Conservation (phyloP, 2,329 filamentous ascomycete genomes). For the Aspergillus uvarum region DNA sequence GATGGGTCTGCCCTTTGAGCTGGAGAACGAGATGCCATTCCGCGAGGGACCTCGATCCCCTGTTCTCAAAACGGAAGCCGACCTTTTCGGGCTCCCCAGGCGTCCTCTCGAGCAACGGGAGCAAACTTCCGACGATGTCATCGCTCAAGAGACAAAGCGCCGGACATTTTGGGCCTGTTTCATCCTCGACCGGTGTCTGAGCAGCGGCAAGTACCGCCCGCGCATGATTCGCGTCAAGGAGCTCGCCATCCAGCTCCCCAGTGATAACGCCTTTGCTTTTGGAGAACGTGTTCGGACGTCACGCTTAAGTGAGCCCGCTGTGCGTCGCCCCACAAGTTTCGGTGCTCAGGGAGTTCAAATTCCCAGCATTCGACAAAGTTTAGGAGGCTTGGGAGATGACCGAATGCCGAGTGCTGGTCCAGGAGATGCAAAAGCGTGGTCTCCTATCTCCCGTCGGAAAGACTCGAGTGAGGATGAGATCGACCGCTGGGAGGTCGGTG, state of each 20-base stretch:
- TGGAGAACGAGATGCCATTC: constrained; percentile 49
- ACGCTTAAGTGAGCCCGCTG: constrained; percentile 47
- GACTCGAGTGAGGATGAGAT: constrained; percentile 46
- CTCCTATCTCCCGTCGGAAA: constrained; percentile 39
- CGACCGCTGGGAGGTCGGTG: constrained; percentile 54
- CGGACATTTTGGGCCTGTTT: constrained; percentile 61
- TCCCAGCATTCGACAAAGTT: constrained; percentile 42
- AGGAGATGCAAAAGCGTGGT: constrained; percentile 40
- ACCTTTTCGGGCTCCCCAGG: constrained; percentile 39
- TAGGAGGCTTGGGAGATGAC: constrained; percentile 38
- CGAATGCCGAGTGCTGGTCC: constrained; percentile 38
- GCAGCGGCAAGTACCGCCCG: constrained; percentile 55
- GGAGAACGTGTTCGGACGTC: constrained; percentile 55
- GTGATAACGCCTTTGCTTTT: constrained; percentile 56
- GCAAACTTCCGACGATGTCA: constrained; percentile 48
- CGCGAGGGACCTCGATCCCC: constrained; percentile 44
- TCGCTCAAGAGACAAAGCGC: constrained; percentile 54
- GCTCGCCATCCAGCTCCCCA: constrained; percentile 56
- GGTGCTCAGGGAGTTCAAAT: constrained; percentile 44
- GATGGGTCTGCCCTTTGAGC: constrained; percentile 47
- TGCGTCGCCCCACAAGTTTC: constrained; percentile 40
- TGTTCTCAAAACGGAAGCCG: constrained; percentile 36
- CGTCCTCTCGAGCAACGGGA: constrained; percentile 36
- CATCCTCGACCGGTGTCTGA: constrained; percentile 57
- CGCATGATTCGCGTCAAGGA: constrained; percentile 54